Conservation (phyloP, 331 rosid species). For the Malus hybrid region DNA sequence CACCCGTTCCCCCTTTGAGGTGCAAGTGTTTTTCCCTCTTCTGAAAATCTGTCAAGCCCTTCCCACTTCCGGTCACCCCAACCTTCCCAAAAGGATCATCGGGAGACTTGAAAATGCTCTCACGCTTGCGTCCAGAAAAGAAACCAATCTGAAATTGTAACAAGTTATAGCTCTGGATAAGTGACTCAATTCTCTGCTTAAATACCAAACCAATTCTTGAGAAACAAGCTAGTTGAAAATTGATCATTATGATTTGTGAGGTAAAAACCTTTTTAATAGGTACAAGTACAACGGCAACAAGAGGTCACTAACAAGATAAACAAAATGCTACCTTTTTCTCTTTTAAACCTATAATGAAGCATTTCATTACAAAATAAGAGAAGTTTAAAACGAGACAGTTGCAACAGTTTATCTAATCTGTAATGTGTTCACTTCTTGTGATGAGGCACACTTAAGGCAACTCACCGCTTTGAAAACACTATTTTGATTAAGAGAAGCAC, state of each 20-base stretch:
- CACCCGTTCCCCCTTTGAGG: constrained; percentile 77
- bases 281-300: too few relatives aligned
- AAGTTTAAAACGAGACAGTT: neutral
- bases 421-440: neutral
- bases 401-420: neutral
- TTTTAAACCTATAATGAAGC: neutral
- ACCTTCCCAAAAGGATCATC: constrained; percentile 93
- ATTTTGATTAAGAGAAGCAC: neutral
- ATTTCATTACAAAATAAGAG: neutral
- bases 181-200: neutral
- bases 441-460: neutral
- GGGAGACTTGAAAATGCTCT: constrained; percentile 96
- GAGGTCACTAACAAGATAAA: neutral
- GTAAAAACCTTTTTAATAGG: neutral
- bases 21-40: constrained; percentile 95
- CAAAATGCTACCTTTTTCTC: neutral
- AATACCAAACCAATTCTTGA: neutral
- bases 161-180: neutral
- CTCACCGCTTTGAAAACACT: neutral
- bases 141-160: constrained; percentile 62
- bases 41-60: constrained; percentile 94
- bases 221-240: neutral
- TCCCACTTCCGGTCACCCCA: constrained; percentile 98
- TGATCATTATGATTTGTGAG: too few relatives aligned
- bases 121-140: constrained; percentile 84